Evolutionary conservation across 2,329 filamentous ascomycete genomes (phyloP).

Genomic region (Thelonectria olida): DNA sequence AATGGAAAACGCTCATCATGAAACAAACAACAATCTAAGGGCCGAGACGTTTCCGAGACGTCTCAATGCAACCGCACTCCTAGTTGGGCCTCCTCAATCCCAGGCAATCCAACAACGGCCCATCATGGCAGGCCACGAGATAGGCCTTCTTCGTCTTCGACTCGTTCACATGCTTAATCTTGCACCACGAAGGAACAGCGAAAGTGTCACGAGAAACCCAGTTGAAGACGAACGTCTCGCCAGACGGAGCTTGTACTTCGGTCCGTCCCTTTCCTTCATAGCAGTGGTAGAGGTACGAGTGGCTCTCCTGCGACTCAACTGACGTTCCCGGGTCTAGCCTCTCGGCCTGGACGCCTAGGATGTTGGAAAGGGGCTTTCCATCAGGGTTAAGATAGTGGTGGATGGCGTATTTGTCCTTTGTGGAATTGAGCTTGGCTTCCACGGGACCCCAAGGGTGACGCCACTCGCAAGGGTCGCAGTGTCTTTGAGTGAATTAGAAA

Average conservation of each 20-base stretch:
- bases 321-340: slow-evolving; percentile 51
- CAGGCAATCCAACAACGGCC: slow-evolving; percentile 45
- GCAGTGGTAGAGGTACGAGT: slow-evolving; percentile 63
- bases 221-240: slow-evolving; percentile 44
- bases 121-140: slow-evolving; percentile 46
- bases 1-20: too few species aligned
- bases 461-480: slow-evolving; percentile 49
- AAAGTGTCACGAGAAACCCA: slow-evolving; percentile 63
- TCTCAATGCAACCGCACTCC: too few species aligned
- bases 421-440: slow-evolving; percentile 48
- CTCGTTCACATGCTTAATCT: slow-evolving; percentile 55
- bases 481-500: slow-evolving; percentile 19
- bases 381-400: slow-evolving; percentile 48
- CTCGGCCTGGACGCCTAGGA: slow-evolving; percentile 59
- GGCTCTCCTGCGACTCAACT: slow-evolving; percentile 52
- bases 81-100: slow-evolving; percentile 31
- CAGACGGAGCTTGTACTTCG: slow-evolving; percentile 45
- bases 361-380: slow-evolving; percentile 50
- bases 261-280: slow-evolving; percentile 56
- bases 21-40: too few species aligned
- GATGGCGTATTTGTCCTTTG: slow-evolving; percentile 38
- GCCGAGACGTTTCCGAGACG: too few species aligned
- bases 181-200: slow-evolving; percentile 61
- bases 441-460: slow-evolving; percentile 56
- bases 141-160: slow-evolving; percentile 41